Evolutionary conservation across 345 rosid species (phyloP), one percentile per base, ranked within the genome.

Genomic region (Pistacia integerrima): DNA sequence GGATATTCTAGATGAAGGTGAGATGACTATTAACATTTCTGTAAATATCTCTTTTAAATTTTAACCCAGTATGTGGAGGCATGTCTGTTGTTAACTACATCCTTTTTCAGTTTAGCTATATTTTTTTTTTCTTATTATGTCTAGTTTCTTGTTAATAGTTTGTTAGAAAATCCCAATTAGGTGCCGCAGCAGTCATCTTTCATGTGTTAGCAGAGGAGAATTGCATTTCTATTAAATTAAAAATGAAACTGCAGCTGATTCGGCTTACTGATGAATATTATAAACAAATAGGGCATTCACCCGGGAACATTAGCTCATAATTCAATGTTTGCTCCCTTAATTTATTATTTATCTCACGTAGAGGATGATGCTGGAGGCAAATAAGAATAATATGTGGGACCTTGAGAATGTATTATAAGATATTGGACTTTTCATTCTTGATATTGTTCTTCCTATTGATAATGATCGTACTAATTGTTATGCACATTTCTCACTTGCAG

Each of bases 351-450:
- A 51, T 69, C 60, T 7, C 18, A 33, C 1, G 44, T 28, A 17
- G 4, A 28, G 38, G 46, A 49, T 49, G 72, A 9, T 69, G 12
- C 71, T 48, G 5, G 57, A 48, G 14, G 25, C 38, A 67, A 48
- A 46, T n/a, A 67, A 67, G 38, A 44, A 13, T 14, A 9, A 51
- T 28, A 28, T 30, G 5, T 8, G 12, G 38, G 54, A 7, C 56
- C 56, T 67, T 48, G 57, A 20, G 54, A 67, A 69, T 18, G 22
- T 52, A 4, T n/a, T 48, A 69, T 69, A 69, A 51, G 44, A 51
- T 28, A 18, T 14, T 69, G 14, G 72, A 16, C 59, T 30, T 17
- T 52, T 49, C 8, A 17, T 16, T 69, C 72, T 16, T 51, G 44
- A 51, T 51, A 28, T 51, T 69, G 17, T 69, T 30, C 72, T 69